Percentiles rank a stretch among this genome's conserved stretches.
These are phyloP conservation scores for Boehmeria nivea DNA, from an alignment of 306 rosid species.

Conservation along the genomic window DNA sequence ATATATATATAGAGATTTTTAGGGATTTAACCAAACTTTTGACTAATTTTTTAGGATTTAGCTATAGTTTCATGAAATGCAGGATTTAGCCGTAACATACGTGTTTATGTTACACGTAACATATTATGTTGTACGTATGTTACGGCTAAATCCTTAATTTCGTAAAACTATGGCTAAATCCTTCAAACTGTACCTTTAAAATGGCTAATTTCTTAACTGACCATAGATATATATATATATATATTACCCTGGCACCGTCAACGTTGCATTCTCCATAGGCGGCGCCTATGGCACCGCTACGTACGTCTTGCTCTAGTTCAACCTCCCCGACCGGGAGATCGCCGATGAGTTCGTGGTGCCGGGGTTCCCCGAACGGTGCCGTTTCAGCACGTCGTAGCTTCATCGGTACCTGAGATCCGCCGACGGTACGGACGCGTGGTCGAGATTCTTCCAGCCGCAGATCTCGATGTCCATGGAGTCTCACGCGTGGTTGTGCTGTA, in stretches of 20 bases:
- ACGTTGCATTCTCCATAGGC: constrained; percentile 44
- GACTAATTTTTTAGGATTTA: no score
- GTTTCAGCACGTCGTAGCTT: constrained; percentile 42
- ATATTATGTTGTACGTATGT: no score
- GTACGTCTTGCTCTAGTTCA: constrained; percentile 48
- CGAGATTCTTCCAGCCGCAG: constrained; percentile 38
- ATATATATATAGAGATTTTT: no score
- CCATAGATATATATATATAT: no score
- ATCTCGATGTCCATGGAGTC: constrained; percentile 27
- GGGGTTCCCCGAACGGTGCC: constrained; percentile 53
- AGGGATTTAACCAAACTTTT: no score
- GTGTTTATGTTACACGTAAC: no score
- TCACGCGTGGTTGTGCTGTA: constrained; percentile 62
- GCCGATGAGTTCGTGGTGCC: constrained; percentile 39
- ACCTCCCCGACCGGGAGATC: constrained; percentile 49
- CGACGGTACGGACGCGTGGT: constrained; percentile 58
- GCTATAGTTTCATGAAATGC: no score
- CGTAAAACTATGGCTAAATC: no score
- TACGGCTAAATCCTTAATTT: no score
- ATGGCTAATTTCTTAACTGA: no score
- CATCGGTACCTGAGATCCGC: constrained; percentile 38
- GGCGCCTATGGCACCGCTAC: constrained; percentile 73
- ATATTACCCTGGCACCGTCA: constrained; percentile 29
- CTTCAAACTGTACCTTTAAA: no score
- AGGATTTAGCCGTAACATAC: no score